Base-by-base conservation (phyloP, 176 grass and related monocot species). In the Hsuehochloa calcarea region DNA sequence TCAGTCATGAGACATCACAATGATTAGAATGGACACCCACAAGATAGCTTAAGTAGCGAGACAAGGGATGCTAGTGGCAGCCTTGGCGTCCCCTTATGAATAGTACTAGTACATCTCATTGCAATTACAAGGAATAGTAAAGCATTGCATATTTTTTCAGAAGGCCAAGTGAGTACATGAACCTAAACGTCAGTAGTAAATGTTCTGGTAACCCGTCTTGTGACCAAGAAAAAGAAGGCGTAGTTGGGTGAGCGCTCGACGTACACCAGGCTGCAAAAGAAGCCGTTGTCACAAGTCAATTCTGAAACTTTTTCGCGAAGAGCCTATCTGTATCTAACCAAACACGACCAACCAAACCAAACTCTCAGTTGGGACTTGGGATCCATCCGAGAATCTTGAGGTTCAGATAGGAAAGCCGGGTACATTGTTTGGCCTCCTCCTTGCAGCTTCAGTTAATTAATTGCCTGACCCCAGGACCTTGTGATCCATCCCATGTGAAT, bases 201-300 rank as follows among this genome's bases (percentile, higher is more conserved):
- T 46, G 20, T 74, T 74, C 52, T 68, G 82, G 82, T 89, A 50
- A 34, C 34, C 87, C 22, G 22, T 84, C 68, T 20, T 64, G 34
- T 35, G 80, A 78, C 26, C 26, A 45, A 65, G 17, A 9, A 14
- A 49, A 50, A 25, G 26, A 76, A 56, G 58, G 37, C 62, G 38
- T 13, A n/a, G 41, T 52, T 52, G 16, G 74, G 87, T 72, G 72
- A n/a, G 54, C n/a, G 40, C 19, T 76, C 3, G 4, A 52, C 8
- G 29, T 22, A 61, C 81, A 25, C 29, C 60, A 74, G 56, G 69
- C 43, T 65, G 59, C 5, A 51, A 25, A 78, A 29, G 17, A 39
- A 64, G 45, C 31, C 25, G 59, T 22, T 65, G 4, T 46, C 44
- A 54, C 84, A 66, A 16, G 51, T 69, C 79, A 51, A 70, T 70